phyloP scores from a whole-genome alignment of 2,329 filamentous ascomycete species.

The Chaetomium sp. region DNA sequence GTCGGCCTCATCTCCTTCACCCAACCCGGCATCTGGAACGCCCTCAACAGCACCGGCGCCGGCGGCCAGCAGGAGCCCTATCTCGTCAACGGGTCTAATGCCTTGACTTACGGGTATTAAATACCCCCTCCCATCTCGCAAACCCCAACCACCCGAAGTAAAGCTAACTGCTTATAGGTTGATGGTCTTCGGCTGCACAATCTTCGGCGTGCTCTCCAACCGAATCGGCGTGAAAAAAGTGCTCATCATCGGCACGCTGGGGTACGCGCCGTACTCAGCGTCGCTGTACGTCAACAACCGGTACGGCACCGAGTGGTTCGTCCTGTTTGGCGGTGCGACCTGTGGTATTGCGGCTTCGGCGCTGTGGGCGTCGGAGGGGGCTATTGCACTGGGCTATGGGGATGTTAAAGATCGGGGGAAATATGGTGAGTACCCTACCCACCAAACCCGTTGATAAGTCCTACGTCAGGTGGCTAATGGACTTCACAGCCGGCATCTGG shows the following conservation, averaged over 20 bases:
- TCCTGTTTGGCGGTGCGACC: constrained; percentile 36
- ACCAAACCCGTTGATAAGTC: not conserved
- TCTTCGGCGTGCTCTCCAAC: constrained; percentile 36
- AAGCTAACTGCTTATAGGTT: constrained; percentile 25
- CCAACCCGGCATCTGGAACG: constrained; percentile 43
- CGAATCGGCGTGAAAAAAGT: constrained; percentile 36
- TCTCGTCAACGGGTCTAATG: constrained; percentile 37
- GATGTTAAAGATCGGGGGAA: constrained; percentile 40
- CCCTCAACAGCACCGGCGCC: constrained; percentile 36
- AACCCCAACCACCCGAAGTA: not conserved
- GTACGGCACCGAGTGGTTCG: constrained; percentile 38
- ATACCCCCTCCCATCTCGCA: too few species aligned
- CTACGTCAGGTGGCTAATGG: not conserved
- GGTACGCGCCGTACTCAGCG: constrained; percentile 39
- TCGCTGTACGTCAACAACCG: constrained; percentile 39
- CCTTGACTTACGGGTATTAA: constrained; percentile 34
- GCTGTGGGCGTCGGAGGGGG: constrained; percentile 32
- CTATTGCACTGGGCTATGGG: constrained; percentile 37
- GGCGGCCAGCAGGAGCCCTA: constrained; percentile 32
- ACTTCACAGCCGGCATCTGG: constrained; percentile 40
- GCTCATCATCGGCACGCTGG: constrained; percentile 37
- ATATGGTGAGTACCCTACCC: constrained; percentile 17
- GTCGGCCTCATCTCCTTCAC: constrained; percentile 40
- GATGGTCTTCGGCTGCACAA: constrained; percentile 39
- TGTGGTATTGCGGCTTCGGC: constrained; percentile 36